Evolutionary conservation across 148 eudicot species (phyloP), one percentile per base, ranked within the genome.

Genomic region (Rhododendron henanense): DNA sequence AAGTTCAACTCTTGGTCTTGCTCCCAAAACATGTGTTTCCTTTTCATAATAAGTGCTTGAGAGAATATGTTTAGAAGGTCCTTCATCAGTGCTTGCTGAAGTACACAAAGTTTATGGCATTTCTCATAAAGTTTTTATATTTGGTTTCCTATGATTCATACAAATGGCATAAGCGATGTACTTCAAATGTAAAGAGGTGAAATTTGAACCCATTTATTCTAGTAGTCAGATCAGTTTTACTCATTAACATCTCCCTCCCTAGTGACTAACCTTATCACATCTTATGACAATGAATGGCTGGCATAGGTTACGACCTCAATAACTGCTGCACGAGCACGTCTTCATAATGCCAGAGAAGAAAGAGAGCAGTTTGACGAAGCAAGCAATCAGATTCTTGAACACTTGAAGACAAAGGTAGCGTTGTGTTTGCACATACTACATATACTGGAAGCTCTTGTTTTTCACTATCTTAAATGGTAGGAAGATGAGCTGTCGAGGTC

Each of bases 271-370:
- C 28, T 65, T 65, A 61, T 16, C 45, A 9, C 82, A 48, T 84
- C 31, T 74, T 69, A 71, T 84, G 48, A 44, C n/a, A 71, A 47
- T 81, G 84, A 71, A 6, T 53, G 57, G 44, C 41, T 89, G 51
- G 79, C 69, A 74, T 86, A 92, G 94, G 92, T 89, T 13, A 87
- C 88, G 25, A 76, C 86, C 63, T 87, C 92, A 78, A 78, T 92
- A 78, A 45, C 79, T 53, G 74, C 88, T 75, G 88, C 90, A 37
- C 84, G 65, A 79, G 86, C 81, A 61, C 92, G 92, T 21, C 92
- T 92, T 85, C 91, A 76, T 50, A 88, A 89, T 87, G 92, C 90
- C 69, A 89, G 87, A 84, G 92, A 92, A 87, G 94, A 92, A 82
- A 87, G 91, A 78, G 86, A 87, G 13, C 92, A 90, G 74, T 92